A percentile compares a stretch with the other conserved stretches of the same genome.
These are phyloP conservation scores for Geosiphon pyriformis DNA, from an alignment of 192 early-diverging fungal genomes.

Conservation along the genomic window DNA sequence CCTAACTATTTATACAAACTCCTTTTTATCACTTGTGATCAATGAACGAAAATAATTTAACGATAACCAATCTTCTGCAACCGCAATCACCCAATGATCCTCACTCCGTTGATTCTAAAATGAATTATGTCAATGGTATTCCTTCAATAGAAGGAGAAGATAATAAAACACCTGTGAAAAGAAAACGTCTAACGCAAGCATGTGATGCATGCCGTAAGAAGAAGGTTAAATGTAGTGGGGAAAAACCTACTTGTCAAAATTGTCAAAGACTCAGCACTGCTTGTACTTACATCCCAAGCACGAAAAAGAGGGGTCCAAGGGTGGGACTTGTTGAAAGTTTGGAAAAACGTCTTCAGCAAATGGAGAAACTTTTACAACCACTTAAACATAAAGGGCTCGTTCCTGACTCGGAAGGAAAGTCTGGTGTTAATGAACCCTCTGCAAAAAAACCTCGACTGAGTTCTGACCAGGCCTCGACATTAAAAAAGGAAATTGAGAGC, in stretches of 20 bases:
- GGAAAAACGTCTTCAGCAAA: conserved; percentile 69
- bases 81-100: not conserved
- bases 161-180: conserved; percentile 35
- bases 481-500: not conserved
- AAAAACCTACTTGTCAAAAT: conserved; percentile 71
- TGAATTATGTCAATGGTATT: not conserved
- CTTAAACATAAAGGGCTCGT: conserved; percentile 26
- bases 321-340: conserved; percentile 73
- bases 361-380: conserved; percentile 64
- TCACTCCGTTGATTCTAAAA: not conserved
- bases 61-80: not conserved
- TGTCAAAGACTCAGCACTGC: conserved; percentile 60
- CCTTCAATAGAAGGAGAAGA: not conserved
- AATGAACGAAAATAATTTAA: not conserved
- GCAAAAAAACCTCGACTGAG: conserved; percentile 10
- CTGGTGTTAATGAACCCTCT: not conserved
- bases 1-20: no score
- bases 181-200: conserved; percentile 65
- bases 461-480: no score
- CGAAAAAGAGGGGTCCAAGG: conserved; percentile 85
- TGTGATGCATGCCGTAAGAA: conserved; percentile 71
- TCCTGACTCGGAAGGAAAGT: conserved; percentile 17
- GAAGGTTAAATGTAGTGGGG: conserved; percentile 63
- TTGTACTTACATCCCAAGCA: conserved; percentile 79
- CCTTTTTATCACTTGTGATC: no score